phyloP scores from a whole-genome alignment of 73 alveolate species.

The Diophrys sp. region DNA sequence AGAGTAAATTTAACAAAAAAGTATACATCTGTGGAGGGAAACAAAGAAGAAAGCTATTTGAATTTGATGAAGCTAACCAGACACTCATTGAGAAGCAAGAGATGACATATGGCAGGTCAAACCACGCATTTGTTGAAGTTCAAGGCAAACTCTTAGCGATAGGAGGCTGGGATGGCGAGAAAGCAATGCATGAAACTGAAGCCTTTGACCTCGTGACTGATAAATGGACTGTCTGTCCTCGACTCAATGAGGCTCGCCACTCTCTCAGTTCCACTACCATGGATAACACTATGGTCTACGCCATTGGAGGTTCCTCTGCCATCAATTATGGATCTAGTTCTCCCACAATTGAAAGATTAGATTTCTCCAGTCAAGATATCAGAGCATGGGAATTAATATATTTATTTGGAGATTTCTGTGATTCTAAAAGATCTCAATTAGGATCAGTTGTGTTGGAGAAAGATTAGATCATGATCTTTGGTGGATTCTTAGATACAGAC shows the following conservation, averaged over 20 bases:
- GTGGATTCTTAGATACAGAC: slow-evolving; percentile 53
- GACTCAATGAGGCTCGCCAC: slow-evolving; percentile 42
- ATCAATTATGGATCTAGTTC: slow-evolving; percentile 47
- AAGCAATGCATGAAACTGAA: slow-evolving; percentile 41
- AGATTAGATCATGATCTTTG: slow-evolving; percentile 36
- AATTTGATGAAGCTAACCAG: slow-evolving; percentile 29
- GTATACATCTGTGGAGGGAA: slow-evolving; percentile 55
- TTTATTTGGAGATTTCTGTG: slow-evolving; percentile 45
- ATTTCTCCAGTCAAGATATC: slow-evolving; percentile 16
- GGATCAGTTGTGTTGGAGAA: slow-evolving; percentile 30
- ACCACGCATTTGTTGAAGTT: slow-evolving; percentile 57
- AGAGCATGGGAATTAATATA: slow-evolving; percentile 49
- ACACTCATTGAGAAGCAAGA: slow-evolving; percentile 36
- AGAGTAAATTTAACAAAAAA: slow-evolving; percentile 25
- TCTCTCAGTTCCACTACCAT: slow-evolving; percentile 43
- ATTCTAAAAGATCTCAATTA: slow-evolving; percentile 31
- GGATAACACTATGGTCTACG: slow-evolving; percentile 30
- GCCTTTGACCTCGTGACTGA: slow-evolving; percentile 24
- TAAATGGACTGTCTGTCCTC: slow-evolving; percentile 30
- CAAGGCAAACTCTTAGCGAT: slow-evolving; percentile 42
- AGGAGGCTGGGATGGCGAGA: slow-evolving; percentile 64
- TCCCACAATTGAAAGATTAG: slow-evolving; percentile 37
- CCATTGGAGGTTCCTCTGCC: slow-evolving; percentile 56
- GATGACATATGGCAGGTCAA: slow-evolving; percentile 48
- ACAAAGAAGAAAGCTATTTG: slow-evolving; percentile 49